Base-by-base conservation (phyloP, 441 rosid genomes). In the Gossypium trilobum region DNA sequence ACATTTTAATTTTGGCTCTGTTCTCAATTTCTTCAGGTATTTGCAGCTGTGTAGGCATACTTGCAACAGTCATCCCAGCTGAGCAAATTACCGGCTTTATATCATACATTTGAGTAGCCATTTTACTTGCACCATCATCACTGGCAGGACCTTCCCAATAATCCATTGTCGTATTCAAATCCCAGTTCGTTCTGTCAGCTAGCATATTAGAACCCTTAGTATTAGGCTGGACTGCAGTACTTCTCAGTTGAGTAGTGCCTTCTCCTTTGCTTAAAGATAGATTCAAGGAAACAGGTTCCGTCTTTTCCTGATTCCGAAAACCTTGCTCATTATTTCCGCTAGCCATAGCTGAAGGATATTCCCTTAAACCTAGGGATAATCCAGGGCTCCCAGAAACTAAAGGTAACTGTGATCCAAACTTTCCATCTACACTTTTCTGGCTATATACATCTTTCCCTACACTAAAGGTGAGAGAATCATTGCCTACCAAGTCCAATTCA, bases 101-200 rank as follows among this genome's bases (percentile, higher is more conserved):
- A 68, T 79, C 87, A 74, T 31, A 48, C 63, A 64, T 76, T 42
- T 17, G 62, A 33, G 73, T 57, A 42, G 76, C 71, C 42, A 70
- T 80, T 72, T 76, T 66, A 77, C 72, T 76, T 48, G 68, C 74
- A 73, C 75, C 74, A 27, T 19, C 77, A 74, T 78, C 84, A 66
- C 71, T 75, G 36, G 44, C 64, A 79, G 81, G 55, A 76, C 78
- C 89, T 77, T 83, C 90, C 97, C 96, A 91, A 60, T 83, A 79
- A 87, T 93, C 97, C 94, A 89, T 87, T 69, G 94, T 86, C 19
- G 87, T 90, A 82, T 91, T 93, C 82, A 91, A 82, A 76, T 93
- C 97, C 97, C 94, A 93, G 36, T 86, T 89, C 59, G 88, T 83
- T 83, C 96, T 83, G 73, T 81, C 84, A 54, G 83, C 64, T 23